Percentiles rank a stretch among this genome's conserved stretches.
Evolutionary conservation across 176 grass and related monocot genomes (phyloP).

Genomic region (Oryza longistaminata): DNA sequence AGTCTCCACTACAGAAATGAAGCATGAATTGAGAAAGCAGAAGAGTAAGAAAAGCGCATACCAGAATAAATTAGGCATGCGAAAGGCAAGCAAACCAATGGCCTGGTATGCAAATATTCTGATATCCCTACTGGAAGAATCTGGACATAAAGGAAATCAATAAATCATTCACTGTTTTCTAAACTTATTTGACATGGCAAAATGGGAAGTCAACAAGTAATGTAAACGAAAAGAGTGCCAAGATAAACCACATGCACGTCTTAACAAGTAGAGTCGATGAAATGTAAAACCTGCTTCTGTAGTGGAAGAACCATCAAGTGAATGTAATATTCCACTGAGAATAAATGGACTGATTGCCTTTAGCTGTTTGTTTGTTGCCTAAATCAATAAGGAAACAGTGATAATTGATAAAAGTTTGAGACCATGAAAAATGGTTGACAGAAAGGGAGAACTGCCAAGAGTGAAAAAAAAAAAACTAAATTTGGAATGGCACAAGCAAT

Average conservation of each 20-base stretch:
- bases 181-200: conserved; percentile 24
- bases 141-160: conserved; percentile 47
- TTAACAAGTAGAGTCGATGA: conserved; percentile 41
- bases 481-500: conserved; percentile 1
- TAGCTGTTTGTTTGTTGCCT: conserved; percentile 76
- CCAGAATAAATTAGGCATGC: conserved; percentile 97
- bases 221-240: conserved; percentile 18
- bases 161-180: conserved; percentile 21
- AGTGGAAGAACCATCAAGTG: conserved; percentile 80
- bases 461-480: neutral
- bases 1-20: conserved; percentile 26
- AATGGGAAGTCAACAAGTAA: neutral
- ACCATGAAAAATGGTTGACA: conserved; percentile 1
- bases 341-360: conserved; percentile 92
- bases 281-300: conserved; percentile 61
- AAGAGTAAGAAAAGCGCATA: conserved; percentile 20
- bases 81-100: conserved; percentile 87
- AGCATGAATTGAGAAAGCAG: conserved; percentile 16
- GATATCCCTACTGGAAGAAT: conserved; percentile 56
- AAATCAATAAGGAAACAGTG: conserved; percentile 36
- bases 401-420: conserved; percentile 6
- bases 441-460: neutral
- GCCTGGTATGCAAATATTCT: conserved; percentile 95
- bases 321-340: conserved; percentile 87
- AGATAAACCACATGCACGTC: conserved; percentile 29